A percentile compares a stretch with the other conserved stretches of the same genome.
Conservation (phyloP, 768 basidiomycete genomes). For the Multifurca ochricompacta region DNA sequence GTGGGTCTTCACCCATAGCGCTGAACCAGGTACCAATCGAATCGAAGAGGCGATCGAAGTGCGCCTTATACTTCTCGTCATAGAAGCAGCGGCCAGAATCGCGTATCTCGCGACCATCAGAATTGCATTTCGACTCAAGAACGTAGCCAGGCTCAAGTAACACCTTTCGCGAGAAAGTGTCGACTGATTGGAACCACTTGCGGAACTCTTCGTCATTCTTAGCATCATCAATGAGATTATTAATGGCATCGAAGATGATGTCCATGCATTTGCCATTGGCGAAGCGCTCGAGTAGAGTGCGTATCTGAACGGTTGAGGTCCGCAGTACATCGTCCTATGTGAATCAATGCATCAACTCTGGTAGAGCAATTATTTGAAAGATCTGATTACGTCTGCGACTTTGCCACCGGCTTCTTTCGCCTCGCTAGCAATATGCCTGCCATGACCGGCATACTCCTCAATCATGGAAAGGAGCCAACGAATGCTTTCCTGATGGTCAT, state of each 20-base stretch:
- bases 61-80: conserved; percentile 59
- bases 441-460: conserved; percentile 54
- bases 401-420: conserved; percentile 26
- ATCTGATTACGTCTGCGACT: conserved; percentile 25
- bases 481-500: conserved; percentile 78
- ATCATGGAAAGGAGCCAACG: conserved; percentile 62
- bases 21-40: conserved; percentile 71
- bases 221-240: conserved; percentile 67
- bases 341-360: conserved; percentile 12
- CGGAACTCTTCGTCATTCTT: conserved; percentile 66
- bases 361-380: conserved; percentile 15
- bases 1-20: conserved; percentile 77
- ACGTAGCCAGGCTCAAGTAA: conserved; percentile 81
- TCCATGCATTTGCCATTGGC: conserved; percentile 67
- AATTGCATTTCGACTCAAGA: conserved; percentile 67
- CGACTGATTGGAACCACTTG: conserved; percentile 60
- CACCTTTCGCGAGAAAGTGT: conserved; percentile 58
- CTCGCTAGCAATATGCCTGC: conserved; percentile 32
- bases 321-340: conserved; percentile 49
- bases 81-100: conserved; percentile 76
- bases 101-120: conserved; percentile 51
- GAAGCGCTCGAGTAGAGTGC: conserved; percentile 84
- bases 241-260: conserved; percentile 58
- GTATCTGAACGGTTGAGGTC: conserved; percentile 52
- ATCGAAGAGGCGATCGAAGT: conserved; percentile 77